A percentile compares a stretch with the other conserved stretches of the same genome.
Conservation (phyloP, 2,329 filamentous ascomycete genomes). For the Karstenula rhodostoma region DNA sequence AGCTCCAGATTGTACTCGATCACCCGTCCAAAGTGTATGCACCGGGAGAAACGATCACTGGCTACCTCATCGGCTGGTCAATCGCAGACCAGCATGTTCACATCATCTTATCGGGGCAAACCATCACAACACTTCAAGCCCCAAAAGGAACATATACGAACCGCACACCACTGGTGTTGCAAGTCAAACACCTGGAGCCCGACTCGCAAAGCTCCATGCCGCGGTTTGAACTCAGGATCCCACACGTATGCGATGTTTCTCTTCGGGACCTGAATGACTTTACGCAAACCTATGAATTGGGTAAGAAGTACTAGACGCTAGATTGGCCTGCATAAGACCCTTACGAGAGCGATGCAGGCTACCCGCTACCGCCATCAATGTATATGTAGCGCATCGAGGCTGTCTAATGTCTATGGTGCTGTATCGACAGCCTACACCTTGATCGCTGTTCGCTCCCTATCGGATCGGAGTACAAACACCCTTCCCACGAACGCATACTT, state of each 20-base stretch:
- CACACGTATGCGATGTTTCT: neutral
- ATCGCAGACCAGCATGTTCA: constrained; percentile 16
- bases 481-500: constrained; percentile 14
- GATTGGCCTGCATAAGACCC: constrained; percentile 20
- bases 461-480: neutral
- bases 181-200: constrained; percentile 17
- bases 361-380: constrained; percentile 25
- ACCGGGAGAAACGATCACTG: constrained; percentile 22
- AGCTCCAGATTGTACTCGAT: constrained; percentile 23
- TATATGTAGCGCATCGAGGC: constrained; percentile 11
- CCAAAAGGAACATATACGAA: constrained; percentile 18
- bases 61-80: constrained; percentile 23
- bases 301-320: constrained; percentile 18
- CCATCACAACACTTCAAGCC: constrained; percentile 15
- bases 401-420: constrained; percentile 2
- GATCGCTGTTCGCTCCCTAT: constrained; percentile 20
- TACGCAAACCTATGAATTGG: neutral
- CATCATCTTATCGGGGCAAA: constrained; percentile 23
- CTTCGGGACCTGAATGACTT: constrained; percentile 12
- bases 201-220: neutral
- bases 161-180: constrained; percentile 19
- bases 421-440: constrained; percentile 22
- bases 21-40: constrained; percentile 20
- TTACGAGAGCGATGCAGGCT: constrained; percentile 18
- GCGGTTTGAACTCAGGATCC: constrained; percentile 22